These are phyloP conservation scores for Raddia guianensis DNA, from an alignment of 176 grass and related monocot species.

Conservation along the genomic window DNA sequence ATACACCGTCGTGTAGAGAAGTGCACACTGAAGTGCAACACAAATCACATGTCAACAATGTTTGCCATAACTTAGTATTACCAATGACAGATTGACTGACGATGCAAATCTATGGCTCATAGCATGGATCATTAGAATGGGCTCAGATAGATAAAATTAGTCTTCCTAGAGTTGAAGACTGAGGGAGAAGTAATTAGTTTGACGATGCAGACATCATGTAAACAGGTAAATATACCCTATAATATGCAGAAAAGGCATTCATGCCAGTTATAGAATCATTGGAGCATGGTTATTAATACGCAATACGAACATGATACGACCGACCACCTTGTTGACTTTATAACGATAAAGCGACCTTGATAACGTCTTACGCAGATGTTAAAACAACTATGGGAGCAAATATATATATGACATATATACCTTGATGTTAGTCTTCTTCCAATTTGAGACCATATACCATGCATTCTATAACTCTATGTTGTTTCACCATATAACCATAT, in stretches of 20 bases:
- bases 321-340: too few species aligned
- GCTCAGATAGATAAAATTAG: conserved; percentile 14
- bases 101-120: not conserved
- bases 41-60: conserved; percentile 15
- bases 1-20: conserved; percentile 77
- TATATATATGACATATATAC: too few species aligned
- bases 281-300: too few species aligned
- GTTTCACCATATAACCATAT: too few species aligned
- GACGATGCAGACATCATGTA: not conserved
- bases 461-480: too few species aligned
- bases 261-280: not conserved
- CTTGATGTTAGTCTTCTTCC: too few species aligned
- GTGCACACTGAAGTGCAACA: conserved; percentile 67
- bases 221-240: not conserved
- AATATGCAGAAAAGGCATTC: not conserved
- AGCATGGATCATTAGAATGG: not conserved
- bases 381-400: too few species aligned
- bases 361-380: too few species aligned
- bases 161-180: not conserved
- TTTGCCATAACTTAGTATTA: conserved; percentile 2
- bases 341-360: too few species aligned
- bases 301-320: too few species aligned
- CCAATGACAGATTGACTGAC: not conserved
- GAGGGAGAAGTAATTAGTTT: conserved; percentile 11
- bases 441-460: too few species aligned